A percentile compares a stretch with the other conserved stretches of the same genome.
Evolutionary conservation across 345 rosid genomes (phyloP).

Genomic region (Geranium rotundifolium): DNA sequence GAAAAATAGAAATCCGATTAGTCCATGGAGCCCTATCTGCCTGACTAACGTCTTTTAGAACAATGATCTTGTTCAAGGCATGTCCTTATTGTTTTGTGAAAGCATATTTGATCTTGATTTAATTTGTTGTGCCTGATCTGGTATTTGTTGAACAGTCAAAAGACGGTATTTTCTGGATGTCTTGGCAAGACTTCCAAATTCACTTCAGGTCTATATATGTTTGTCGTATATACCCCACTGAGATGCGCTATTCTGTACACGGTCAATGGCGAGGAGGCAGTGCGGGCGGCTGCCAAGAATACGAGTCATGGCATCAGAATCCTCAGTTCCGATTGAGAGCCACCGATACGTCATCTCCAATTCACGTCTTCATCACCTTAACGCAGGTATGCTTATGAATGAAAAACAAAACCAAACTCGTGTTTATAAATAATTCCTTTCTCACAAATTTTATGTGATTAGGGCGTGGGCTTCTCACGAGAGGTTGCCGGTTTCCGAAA

Average conservation of each 20-base stretch:
- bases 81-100: background rate
- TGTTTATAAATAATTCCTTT: background rate
- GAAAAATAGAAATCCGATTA: too few species aligned
- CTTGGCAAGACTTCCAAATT: constrained; percentile 99
- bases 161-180: constrained; percentile 99
- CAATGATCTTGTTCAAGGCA: background rate
- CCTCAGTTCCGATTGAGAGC: constrained; percentile 94
- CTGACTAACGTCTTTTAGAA: too few species aligned
- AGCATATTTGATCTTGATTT: background rate
- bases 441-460: constrained; percentile 7
- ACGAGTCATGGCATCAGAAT: constrained; percentile 97
- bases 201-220: constrained; percentile 98
- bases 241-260: constrained; percentile 94
- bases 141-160: constrained; percentile 58
- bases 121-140: constrained; percentile 5
- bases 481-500: constrained; percentile 88
- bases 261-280: constrained; percentile 96
- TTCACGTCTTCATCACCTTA: constrained; percentile 89
- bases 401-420: background rate
- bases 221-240: constrained; percentile 92
- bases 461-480: constrained; percentile 99
- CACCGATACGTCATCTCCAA: constrained; percentile 81
- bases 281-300: constrained; percentile 99
- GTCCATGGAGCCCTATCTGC: too few species aligned
- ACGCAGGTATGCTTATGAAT: constrained; percentile 55